Base-by-base conservation (phyloP, 2,329 filamentous ascomycete species). In the Chaetomiaceae sp. region DNA sequence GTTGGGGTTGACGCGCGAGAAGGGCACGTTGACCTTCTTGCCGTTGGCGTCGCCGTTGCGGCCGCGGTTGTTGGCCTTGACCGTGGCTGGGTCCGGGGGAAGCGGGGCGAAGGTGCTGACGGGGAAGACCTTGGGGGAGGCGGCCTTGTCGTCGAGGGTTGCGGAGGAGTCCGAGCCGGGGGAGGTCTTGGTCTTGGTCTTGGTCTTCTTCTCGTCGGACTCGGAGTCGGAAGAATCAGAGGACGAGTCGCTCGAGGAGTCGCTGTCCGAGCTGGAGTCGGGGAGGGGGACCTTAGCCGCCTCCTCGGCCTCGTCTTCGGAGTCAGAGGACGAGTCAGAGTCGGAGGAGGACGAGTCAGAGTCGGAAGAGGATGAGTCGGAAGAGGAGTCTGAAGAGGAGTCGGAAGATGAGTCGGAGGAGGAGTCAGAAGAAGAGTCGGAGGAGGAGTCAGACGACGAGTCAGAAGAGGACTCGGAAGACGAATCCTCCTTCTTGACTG, bases 1-100 rank as follows among this genome's bases (percentile, higher is more conserved):
- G 66, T 85, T 79, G 68, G 79, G 82, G 65, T 81, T 81, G 66
- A 89, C 88, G 63, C 84, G 88, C 55, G 81, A 95, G 73, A 87
- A 96, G 59, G 79, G 90, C 67, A 78, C 78, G 66, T 77, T 84
- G 57, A 71, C 75, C 70, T 76, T 72, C 71, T 78, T 79, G 58
- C 64, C 51, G 57, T 64, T 42, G 61, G 66, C 60, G 63, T 62
- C 44, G 60, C 67, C 60, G 63, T 62, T 59, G 63, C 61, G 57
- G 58, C 65, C 65, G 21, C 66, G 63, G 63, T 71, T 70, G 68
- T 72, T 71, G 49, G 53, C 33, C 58, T 68, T 69, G 49, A 55
- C 45, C 14, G 53, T 47, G 17, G 59, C 56, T 4, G 76, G 76
- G 60, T 78, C 71, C 2, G 79, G 78, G 12, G 79, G 78, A 40